Percentiles rank a stretch among this genome's conserved stretches.
Evolutionary conservation across 768 basidiomycete species (phyloP).

Genomic region (Kondoa malvinella): DNA sequence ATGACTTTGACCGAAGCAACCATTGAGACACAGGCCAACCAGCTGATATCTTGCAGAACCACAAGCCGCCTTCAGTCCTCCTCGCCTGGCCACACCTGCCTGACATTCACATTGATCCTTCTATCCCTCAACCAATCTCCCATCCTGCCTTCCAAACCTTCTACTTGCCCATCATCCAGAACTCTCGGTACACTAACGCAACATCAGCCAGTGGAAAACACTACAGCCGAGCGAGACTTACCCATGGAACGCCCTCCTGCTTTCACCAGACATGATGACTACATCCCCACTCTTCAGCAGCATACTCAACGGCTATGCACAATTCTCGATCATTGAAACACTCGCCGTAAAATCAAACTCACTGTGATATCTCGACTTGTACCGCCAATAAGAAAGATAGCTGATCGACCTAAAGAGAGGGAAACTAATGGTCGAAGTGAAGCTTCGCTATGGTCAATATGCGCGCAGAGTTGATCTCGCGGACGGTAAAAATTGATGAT

Average conservation of each 20-base stretch:
- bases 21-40: no score
- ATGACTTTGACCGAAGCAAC: no score
- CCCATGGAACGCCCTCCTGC: slow-evolving; percentile 83
- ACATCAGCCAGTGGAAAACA: no score
- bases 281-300: slow-evolving; percentile 80
- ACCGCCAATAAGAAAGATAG: slow-evolving; percentile 77
- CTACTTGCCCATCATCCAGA: slow-evolving; percentile 59
- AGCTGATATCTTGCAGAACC: background rate
- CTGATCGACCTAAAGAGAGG: slow-evolving; percentile 76
- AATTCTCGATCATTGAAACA: no score
- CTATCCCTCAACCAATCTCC: slow-evolving; percentile 35
- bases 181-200: slow-evolving; percentile 85
- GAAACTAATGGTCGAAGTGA: slow-evolving; percentile 85
- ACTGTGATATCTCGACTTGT: slow-evolving; percentile 54
- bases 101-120: slow-evolving; percentile 78
- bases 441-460: slow-evolving; percentile 92
- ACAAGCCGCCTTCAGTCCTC: background rate
- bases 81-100: slow-evolving; percentile 39
- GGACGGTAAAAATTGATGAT: slow-evolving; percentile 9
- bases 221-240: no score
- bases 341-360: no score
- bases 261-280: slow-evolving; percentile 77
- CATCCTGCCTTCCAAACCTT: slow-evolving; percentile 17
- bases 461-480: slow-evolving; percentile 82
- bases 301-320: slow-evolving; percentile 64